Percentiles rank a stretch among this genome's conserved stretches.
Conservation (phyloP, 805 yeast species). For the Wickerhamomyces strasburgensis region DNA sequence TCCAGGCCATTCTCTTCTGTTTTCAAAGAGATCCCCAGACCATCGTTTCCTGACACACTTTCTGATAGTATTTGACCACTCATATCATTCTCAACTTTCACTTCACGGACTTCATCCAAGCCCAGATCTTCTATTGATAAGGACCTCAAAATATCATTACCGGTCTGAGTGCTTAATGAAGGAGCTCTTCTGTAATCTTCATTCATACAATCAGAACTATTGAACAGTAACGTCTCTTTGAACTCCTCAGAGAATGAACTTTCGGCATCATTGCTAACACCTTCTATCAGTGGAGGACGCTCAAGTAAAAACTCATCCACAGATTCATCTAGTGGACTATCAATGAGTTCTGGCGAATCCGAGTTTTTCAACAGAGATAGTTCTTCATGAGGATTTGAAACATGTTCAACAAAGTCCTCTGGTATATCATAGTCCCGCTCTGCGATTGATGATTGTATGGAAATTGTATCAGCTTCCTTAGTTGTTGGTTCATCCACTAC, state of each 20-base stretch:
- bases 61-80: conserved; percentile 4
- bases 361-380: conserved; percentile 10
- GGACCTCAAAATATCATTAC: conserved; percentile 1
- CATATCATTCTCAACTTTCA: not conserved
- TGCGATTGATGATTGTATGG: conserved; percentile 12
- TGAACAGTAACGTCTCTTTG: conserved; percentile 14
- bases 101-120: no score
- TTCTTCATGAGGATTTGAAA: conserved; percentile 3
- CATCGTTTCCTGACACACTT: no score
- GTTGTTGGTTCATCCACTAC: no score
- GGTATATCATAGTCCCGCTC: not conserved
- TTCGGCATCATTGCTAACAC: conserved; percentile 5
- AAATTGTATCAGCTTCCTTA: conserved; percentile 3
- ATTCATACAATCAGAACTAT: conserved; percentile 14
- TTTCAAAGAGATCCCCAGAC: no score
- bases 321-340: conserved; percentile 1
- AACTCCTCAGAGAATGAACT: conserved; percentile 18
- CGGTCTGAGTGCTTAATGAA: not conserved
- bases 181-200: conserved; percentile 9
- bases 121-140: no score
- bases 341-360: conserved; percentile 4
- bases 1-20: no score
- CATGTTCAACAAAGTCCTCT: not conserved
- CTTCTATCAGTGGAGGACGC: conserved; percentile 9
- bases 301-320: conserved; percentile 5